Conservation (phyloP, 306 rosid species). For the Astragalus glycyphyllos region DNA sequence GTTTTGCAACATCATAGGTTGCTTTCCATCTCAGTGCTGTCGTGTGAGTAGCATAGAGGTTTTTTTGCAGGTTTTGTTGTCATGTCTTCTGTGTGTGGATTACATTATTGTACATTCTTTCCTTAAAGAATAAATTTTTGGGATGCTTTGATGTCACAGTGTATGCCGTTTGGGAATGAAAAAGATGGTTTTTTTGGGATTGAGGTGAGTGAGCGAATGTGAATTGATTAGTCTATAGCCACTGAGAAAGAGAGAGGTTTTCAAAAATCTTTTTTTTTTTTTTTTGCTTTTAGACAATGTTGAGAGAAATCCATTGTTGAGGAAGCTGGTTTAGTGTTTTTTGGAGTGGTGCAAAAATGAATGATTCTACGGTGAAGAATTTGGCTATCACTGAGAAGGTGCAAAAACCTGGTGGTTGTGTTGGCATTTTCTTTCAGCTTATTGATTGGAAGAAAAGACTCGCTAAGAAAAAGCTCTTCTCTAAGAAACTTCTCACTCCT, state of each 20-base stretch:
- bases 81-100: slow-evolving; percentile 43
- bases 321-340: slow-evolving; percentile 33
- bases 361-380: slow-evolving; percentile 57
- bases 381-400: slow-evolving; percentile 72
- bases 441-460: slow-evolving; percentile 88
- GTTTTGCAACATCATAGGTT: slow-evolving; percentile 49
- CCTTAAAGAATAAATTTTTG: slow-evolving; percentile 20
- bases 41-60: slow-evolving; percentile 33
- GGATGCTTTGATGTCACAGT: not conserved
- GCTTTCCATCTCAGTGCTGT: slow-evolving; percentile 50
- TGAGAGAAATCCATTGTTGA: slow-evolving; percentile 20
- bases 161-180: slow-evolving; percentile 17
- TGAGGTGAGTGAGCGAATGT: slow-evolving; percentile 31
- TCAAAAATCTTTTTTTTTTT: not conserved
- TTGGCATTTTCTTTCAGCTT: slow-evolving; percentile 90
- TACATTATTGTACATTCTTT: slow-evolving; percentile 48
- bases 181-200: slow-evolving; percentile 6
- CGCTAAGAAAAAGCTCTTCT: slow-evolving; percentile 83
- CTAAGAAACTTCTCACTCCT: slow-evolving; percentile 79
- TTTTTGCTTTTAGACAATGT: slow-evolving; percentile 24
- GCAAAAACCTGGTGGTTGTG: slow-evolving; percentile 79
- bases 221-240: slow-evolving; percentile 8
- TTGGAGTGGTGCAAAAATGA: slow-evolving; percentile 54
- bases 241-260: not conserved
- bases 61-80: slow-evolving; percentile 45